Conservation (phyloP, 257 asterid genomes). For the Petunia secreta region DNA sequence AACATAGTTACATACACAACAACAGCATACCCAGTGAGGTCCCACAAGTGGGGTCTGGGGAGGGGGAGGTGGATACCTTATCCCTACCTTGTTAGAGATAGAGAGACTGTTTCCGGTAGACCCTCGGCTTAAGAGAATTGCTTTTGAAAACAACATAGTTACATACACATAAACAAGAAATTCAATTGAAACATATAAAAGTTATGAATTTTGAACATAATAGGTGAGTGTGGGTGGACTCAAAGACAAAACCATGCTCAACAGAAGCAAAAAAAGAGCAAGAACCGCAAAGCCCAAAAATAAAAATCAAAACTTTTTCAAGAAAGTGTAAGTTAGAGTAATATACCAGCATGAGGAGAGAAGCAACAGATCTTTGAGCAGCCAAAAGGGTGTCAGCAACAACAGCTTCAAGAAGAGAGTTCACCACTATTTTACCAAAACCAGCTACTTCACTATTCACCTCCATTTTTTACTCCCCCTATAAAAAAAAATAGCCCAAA, state of each 20-base stretch:
- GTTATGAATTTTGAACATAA: neutral
- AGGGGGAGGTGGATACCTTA: neutral
- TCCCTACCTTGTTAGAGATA: neutral
- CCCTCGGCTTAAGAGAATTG: neutral
- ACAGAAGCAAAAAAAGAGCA: neutral
- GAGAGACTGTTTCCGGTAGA: neutral
- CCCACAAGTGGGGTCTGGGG: too few relatives aligned
- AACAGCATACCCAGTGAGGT: neutral
- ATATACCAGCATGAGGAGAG: constrained; percentile 64
- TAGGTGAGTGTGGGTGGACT: neutral
- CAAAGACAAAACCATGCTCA: constrained; percentile 3
- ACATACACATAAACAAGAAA: neutral
- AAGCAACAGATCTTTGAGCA: constrained; percentile 63
- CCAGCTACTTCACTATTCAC: constrained; percentile 46
- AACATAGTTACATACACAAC: neutral
- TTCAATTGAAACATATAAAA: constrained; percentile 1
- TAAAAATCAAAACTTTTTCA: constrained; percentile 26
- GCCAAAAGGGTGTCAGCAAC: constrained; percentile 53
- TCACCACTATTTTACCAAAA: constrained; percentile 42
- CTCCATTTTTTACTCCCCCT: constrained; percentile 57
- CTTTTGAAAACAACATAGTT: too few relatives aligned
- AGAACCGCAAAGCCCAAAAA: constrained; percentile 32
- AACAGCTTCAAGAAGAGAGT: constrained; percentile 49
- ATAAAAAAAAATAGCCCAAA: constrained; percentile 13
- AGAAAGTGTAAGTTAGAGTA: neutral